Evolutionary conservation across 2,329 filamentous ascomycete species (phyloP), one percentile per base, ranked within the genome.

Genomic region (Eutypella sp.): DNA sequence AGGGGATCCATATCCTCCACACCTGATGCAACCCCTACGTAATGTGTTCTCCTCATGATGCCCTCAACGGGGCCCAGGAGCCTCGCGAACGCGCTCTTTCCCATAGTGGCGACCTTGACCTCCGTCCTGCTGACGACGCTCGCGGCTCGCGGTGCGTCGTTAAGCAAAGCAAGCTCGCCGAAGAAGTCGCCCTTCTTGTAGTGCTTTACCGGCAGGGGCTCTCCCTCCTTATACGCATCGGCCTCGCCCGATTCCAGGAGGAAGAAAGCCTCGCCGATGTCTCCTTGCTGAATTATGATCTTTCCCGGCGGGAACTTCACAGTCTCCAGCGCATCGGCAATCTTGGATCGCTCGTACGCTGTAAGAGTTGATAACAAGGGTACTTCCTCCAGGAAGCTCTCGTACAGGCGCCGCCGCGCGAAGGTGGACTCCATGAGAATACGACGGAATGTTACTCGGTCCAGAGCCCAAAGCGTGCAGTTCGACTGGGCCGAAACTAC

Each of bases 371-470:
- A 78, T 22, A 99, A 79, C 24, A 97, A 76, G 0, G 89, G 89
- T 2, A 97, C 93, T 64, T 96, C 90, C 65, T 95, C 91, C 19
- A 99, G 76, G 74, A 99, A 97, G 57, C 84, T 89, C 70, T 99
- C 93, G 69, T 97, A 97, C 84, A 97, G 92, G 60, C 92, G 87
- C 57, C 93, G 85, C 46, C 92, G 87, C 58, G 95, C 89, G 72
- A 96, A 97, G 3, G 93, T 95, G 33, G 89, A 95, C 70, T 97
- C 92, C 91, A 99, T 96, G 51, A 99, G 77, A 54, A 99, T 97
- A 50, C 93, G 88, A 57, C 93, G 89, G 78, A 99, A 99, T 9
- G 93, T 99, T 52, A 96, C 79, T 44, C 93, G 89, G 64, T 99
- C 93, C 42, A 99, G 76, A 18, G 90, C 90, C 93, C 93, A 99